Conservation (phyloP, 2,329 filamentous ascomycete species). For the Teratosphaeriaceae sp. region DNA sequence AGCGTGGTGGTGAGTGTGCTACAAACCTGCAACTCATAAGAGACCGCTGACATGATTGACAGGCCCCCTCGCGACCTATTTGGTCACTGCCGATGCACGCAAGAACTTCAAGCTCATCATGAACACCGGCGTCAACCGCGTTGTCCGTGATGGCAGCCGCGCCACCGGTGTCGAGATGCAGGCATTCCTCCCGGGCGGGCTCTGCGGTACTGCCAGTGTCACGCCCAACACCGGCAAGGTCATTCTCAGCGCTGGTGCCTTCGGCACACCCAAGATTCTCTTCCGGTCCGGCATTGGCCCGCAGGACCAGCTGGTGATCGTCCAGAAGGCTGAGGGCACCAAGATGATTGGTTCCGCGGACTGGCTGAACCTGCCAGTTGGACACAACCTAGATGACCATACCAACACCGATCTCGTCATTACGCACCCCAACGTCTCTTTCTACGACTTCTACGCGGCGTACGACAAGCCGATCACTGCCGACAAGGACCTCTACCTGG, state of each 20-base stretch:
- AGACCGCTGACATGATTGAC: too few relatives aligned
- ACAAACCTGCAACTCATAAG: not conserved
- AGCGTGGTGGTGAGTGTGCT: constrained; percentile 41
- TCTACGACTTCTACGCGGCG: constrained; percentile 61
- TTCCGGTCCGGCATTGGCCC: constrained; percentile 65
- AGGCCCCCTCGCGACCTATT: constrained; percentile 65
- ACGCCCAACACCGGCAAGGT: constrained; percentile 56
- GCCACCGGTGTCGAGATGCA: constrained; percentile 65
- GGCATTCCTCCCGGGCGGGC: constrained; percentile 46
- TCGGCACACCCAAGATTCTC: constrained; percentile 63
- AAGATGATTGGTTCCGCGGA: constrained; percentile 38
- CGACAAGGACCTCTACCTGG: constrained; percentile 37
- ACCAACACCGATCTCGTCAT: constrained; percentile 53
- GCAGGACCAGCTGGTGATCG: constrained; percentile 39
- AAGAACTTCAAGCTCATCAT: constrained; percentile 62
- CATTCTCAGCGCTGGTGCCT: constrained; percentile 60
- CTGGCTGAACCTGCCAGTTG: constrained; percentile 49
- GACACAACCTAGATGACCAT: constrained; percentile 45
- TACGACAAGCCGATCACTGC: constrained; percentile 40
- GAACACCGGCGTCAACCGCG: constrained; percentile 59
- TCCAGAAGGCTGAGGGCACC: constrained; percentile 39
- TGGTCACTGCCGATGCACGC: constrained; percentile 53
- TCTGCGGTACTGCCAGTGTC: constrained; percentile 54
- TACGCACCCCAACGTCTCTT: constrained; percentile 45
- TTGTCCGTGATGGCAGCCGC: constrained; percentile 56